Conservation (phyloP, 106 monocot species). For the Alisma plantagoaquatica region DNA sequence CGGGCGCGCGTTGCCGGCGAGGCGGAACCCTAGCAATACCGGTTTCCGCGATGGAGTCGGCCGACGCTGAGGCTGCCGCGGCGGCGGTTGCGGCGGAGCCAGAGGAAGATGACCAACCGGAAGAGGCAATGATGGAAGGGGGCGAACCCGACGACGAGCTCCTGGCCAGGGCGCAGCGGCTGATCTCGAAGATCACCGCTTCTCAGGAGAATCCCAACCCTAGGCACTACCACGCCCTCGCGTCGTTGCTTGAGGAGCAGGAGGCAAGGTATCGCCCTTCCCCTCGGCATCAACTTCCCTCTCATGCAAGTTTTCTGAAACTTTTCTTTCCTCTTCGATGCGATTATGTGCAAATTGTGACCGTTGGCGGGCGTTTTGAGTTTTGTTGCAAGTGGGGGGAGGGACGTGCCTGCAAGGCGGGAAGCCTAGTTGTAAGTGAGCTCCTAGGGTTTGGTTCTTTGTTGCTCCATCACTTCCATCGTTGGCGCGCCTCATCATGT, state of each 20-base stretch:
- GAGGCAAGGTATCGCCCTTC: slow-evolving; percentile 63
- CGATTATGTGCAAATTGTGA: no score
- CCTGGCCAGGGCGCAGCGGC: slow-evolving; percentile 42
- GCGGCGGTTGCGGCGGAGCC: slow-evolving; percentile 5
- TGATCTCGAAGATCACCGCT: slow-evolving; percentile 59
- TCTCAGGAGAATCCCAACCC: slow-evolving; percentile 69
- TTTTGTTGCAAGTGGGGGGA: no score
- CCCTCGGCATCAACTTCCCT: no score
- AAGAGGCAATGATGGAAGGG: slow-evolving; percentile 21
- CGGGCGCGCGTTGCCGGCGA: not conserved
- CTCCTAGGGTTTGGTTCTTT: no score
- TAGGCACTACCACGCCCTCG: slow-evolving; percentile 69
- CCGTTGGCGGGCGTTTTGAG: no score
- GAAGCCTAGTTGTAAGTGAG: no score
- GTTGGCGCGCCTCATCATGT: no score
- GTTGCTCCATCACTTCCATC: no score
- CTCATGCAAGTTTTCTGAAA: no score
- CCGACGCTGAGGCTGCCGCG: slow-evolving; percentile 2
- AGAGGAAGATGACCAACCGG: no score
- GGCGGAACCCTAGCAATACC: slow-evolving; percentile 5
- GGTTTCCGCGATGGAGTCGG: slow-evolving; percentile 7
- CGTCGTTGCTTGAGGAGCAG: slow-evolving; percentile 69
- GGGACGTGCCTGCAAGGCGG: no score
- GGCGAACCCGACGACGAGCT: slow-evolving; percentile 45
- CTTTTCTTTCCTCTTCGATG: no score